A percentile compares a stretch with the other conserved stretches of the same genome.
Evolutionary conservation across 2,329 filamentous ascomycete species (phyloP).

Genomic region (Penicillium rolfsii): DNA sequence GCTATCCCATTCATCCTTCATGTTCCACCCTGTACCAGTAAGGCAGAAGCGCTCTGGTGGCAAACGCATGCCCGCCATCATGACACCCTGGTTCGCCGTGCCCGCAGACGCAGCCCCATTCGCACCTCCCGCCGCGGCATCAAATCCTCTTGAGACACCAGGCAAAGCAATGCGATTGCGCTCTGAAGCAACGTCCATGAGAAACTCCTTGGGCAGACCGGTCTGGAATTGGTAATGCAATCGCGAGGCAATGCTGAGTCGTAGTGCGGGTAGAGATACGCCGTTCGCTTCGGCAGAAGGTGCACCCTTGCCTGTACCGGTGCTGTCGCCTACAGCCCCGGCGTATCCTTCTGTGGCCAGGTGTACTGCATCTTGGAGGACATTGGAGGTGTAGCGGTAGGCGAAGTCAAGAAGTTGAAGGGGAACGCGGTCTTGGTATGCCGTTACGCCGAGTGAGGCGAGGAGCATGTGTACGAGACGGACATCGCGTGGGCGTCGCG

Average conservation of each 20-base stretch:
- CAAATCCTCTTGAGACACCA: slow-evolving; percentile 57
- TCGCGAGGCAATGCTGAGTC: slow-evolving; percentile 63
- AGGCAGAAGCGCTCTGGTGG: slow-evolving; percentile 66
- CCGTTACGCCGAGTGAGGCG: slow-evolving; percentile 52
- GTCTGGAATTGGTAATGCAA: slow-evolving; percentile 64
- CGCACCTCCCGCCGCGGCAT: slow-evolving; percentile 28
- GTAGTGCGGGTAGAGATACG: slow-evolving; percentile 60
- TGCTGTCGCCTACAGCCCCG: slow-evolving; percentile 36
- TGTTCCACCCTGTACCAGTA: slow-evolving; percentile 59
- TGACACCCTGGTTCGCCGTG: slow-evolving; percentile 38
- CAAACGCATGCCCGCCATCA: slow-evolving; percentile 59
- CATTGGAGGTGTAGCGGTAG: slow-evolving; percentile 57
- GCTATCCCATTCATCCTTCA: slow-evolving; percentile 62
- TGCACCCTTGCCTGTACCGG: slow-evolving; percentile 35
- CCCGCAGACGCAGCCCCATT: slow-evolving; percentile 23
- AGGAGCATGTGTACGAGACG: slow-evolving; percentile 57
- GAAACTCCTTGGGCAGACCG: slow-evolving; percentile 63
- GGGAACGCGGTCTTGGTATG: slow-evolving; percentile 57
- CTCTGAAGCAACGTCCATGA: slow-evolving; percentile 61
- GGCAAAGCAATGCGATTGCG: slow-evolving; percentile 59
- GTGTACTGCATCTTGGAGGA: slow-evolving; percentile 57
- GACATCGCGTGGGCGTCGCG: slow-evolving; percentile 53
- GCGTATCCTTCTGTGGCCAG: slow-evolving; percentile 56
- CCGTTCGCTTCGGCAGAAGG: slow-evolving; percentile 50
- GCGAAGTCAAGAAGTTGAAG: slow-evolving; percentile 58